Evolutionary conservation across 2,329 filamentous ascomycete species (phyloP), one percentile per base, ranked within the genome.

Genomic region (Bipolaris cookei): DNA sequence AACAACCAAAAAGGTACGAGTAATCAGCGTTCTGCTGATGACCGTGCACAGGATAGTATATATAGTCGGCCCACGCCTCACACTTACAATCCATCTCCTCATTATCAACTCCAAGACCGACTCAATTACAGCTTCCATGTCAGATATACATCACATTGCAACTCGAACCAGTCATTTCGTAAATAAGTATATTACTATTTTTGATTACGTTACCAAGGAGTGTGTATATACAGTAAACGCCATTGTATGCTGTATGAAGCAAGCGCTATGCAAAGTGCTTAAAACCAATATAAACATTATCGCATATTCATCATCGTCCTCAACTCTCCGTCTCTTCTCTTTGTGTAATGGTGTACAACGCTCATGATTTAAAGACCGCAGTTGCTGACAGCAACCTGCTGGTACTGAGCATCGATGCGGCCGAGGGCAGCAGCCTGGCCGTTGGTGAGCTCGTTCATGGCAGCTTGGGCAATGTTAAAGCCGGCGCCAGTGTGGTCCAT

Each of bases 361-460:
- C 35, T n/a, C 35, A 55, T 41, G 16, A 23, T 46, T 42, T 66
- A 72, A 7, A 71, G 50, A 35, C 66, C 66, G 58, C 78, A 80
- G 46, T 74, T 73, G 63, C 68, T 75, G 51, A 65, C 61, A 16
- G 63, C 70, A 14, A 79, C 78, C 60, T 78, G 72, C 3, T 65
- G 67, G 21, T 76, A 76, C 32, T 65, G 63, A 3, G 77, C 78
- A 43, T 80, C 77, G 7, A 84, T 74, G 25, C 80, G 75, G 16
- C 81, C 82, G 32, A 81, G 64, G 23, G 74, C 51, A 13, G 62
- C 74, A 20, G 82, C 82, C 62, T 80, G 74, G 23, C 71, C 72
- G 51, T 78, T 76, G 10, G 83, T 85, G 60, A 85, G 72, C 34
- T 69, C 64, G 65, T 84, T 75, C 80, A 85, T 79, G 2, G 82